phyloP scores from a whole-genome alignment of 2,329 filamentous ascomycete species.

The Pestalotiopsis sp. region DNA sequence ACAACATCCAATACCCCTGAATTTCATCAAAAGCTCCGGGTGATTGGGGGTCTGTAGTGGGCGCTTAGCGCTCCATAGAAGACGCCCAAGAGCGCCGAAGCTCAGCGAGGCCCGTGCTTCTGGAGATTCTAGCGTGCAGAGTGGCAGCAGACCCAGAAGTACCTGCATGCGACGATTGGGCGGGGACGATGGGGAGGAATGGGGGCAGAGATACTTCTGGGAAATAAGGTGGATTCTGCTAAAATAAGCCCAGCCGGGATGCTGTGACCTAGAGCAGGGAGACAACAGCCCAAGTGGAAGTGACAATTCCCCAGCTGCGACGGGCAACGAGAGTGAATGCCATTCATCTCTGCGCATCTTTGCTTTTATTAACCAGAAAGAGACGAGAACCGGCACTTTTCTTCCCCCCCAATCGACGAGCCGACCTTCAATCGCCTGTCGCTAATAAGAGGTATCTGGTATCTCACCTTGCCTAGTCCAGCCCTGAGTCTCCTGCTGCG shows the following conservation, averaged over 20 bases:
- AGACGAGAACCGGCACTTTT: not conserved
- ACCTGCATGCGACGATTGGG: not conserved
- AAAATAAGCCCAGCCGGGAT: conserved; percentile 8
- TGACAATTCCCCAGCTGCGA: not conserved
- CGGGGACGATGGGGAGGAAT: not conserved
- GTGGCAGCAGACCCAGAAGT: not conserved
- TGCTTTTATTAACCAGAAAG: not conserved
- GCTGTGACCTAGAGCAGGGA: not conserved
- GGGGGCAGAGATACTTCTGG: not conserved
- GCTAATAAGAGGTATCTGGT: not conserved
- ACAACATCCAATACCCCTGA: not conserved
- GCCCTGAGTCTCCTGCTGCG: not conserved
- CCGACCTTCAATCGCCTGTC: not conserved
- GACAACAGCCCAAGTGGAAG: not conserved
- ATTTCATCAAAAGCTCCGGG: not conserved
- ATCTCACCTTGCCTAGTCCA: not conserved
- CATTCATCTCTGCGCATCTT: conserved; percentile 1
- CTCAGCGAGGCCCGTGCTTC: not conserved
- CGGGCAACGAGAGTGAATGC: not conserved
- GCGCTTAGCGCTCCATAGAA: conserved; percentile 4
- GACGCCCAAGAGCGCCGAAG: not conserved
- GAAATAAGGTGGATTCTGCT: conserved; percentile 1
- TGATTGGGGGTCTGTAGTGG: not conserved
- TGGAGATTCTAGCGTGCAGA: not conserved
- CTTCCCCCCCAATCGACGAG: not conserved